phyloP scores from a whole-genome alignment of 2,329 filamentous ascomycete genomes.

The Mycosphaerella sp. region DNA sequence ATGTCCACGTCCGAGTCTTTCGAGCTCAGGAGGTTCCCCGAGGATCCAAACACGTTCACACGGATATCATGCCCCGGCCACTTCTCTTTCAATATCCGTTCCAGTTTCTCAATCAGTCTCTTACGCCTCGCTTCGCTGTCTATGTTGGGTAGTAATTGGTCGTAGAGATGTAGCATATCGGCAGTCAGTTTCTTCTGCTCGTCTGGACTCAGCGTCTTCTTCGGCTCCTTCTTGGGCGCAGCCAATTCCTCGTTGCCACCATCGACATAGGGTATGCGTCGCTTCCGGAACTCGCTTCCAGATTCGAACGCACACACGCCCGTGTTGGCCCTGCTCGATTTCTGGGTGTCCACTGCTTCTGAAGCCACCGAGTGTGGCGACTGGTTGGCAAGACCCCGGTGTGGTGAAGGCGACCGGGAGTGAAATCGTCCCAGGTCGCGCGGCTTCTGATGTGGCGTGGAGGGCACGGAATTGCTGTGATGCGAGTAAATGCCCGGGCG shows the following conservation, averaged over 20 bases:
- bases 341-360: slow-evolving; percentile 61
- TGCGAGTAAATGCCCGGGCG: slow-evolving; percentile 36
- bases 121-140: slow-evolving; percentile 70
- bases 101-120: slow-evolving; percentile 77
- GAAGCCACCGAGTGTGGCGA: slow-evolving; percentile 88
- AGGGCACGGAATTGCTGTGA: slow-evolving; percentile 85
- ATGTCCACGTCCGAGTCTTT: slow-evolving; percentile 98
- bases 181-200: slow-evolving; percentile 69
- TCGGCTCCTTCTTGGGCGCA: slow-evolving; percentile 60
- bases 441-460: slow-evolving; percentile 84
- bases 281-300: slow-evolving; percentile 68
- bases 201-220: slow-evolving; percentile 62
- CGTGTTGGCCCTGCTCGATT: slow-evolving; percentile 23
- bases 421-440: slow-evolving; percentile 69
- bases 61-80: slow-evolving; percentile 89
- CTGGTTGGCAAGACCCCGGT: slow-evolving; percentile 62
- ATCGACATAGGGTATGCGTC: slow-evolving; percentile 79
- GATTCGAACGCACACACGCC: slow-evolving; percentile 82
- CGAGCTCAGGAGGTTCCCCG: slow-evolving; percentile 88
- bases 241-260: slow-evolving; percentile 74
- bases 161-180: slow-evolving; percentile 81
- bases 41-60: slow-evolving; percentile 95
- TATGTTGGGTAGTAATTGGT: slow-evolving; percentile 72
- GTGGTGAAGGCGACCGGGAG: slow-evolving; percentile 76
- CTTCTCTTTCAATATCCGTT: slow-evolving; percentile 77